Conservation (phyloP, 768 basidiomycete genomes). For the Wakefieldia striispora region DNA sequence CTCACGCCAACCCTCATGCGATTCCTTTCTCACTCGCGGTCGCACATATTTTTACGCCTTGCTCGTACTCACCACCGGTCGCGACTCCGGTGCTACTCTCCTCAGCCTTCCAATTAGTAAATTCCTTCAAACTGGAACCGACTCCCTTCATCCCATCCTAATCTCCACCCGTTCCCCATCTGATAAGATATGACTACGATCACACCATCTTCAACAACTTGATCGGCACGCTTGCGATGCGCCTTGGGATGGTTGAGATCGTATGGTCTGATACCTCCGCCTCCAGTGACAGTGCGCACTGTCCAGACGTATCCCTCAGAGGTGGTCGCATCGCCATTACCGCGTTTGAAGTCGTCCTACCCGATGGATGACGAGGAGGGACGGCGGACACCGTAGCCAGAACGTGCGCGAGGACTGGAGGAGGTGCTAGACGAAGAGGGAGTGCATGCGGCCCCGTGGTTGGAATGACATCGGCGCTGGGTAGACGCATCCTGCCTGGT, state of each 20-base stretch:
- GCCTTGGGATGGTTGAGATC: constrained; percentile 36
- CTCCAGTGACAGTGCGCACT: too few relatives aligned
- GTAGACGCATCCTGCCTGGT: constrained; percentile 73
- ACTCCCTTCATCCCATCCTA: constrained; percentile 6
- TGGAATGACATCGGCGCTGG: too few relatives aligned
- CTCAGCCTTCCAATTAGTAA: constrained; percentile 80
- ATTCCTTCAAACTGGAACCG: constrained; percentile 79
- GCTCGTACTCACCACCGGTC: constrained; percentile 79
- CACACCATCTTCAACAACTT: constrained; percentile 18
- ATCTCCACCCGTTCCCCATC: background rate
- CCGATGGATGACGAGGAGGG: too few relatives aligned
- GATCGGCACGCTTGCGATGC: constrained; percentile 13
- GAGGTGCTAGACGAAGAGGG: too few relatives aligned
- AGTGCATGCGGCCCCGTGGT: constrained; percentile 77
- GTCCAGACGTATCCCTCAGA: constrained; percentile 6
- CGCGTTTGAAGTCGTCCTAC: constrained; percentile 32
- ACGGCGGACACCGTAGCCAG: too few relatives aligned
- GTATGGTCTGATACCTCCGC: constrained; percentile 43
- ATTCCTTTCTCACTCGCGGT: constrained; percentile 71
- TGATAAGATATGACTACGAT: constrained; percentile 20
- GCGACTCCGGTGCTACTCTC: constrained; percentile 76
- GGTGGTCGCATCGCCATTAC: constrained; percentile 11
- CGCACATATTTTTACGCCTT: constrained; percentile 71
- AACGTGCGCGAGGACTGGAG: too few relatives aligned
- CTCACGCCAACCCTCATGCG: constrained; percentile 52